Evolutionary conservation across 306 rosid species (phyloP), one percentile per base, ranked within the genome.

Genomic region (Cucumis hystrix): DNA sequence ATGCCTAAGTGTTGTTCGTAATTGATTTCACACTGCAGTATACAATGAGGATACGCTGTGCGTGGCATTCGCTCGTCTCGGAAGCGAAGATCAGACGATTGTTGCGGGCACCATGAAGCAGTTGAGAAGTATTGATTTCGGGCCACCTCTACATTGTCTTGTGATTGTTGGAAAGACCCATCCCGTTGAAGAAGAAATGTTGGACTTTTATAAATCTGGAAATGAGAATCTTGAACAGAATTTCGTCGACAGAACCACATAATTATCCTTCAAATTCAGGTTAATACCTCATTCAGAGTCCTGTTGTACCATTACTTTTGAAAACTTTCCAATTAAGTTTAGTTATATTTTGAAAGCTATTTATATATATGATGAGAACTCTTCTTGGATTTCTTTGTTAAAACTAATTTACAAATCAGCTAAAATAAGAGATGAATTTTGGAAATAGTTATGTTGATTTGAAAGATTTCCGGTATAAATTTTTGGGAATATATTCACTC

Each of bases 171-270:
- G 98, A 83, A 80, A 94, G 59, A 89, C 93, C 77, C 96, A 94
- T 86, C 98, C 98, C 0, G 77, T 94, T 81, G 96, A 95, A 85
- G 95, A 92, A 68, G 98, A 95, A 80, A 90, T 92, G 97, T 82
- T 95, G 43, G 87, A 92, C 47, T 92, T 92, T 69, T 92, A 87
- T 86, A 79, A 85, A 81, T 68, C 78, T 73, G 79, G 76, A 80
- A 80, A 30, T 40, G 85, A 15, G 79, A 71, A 49, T 25, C 76
- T 71, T 16, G 40, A 71, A 47, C 59, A 71, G 56, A 15, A 18
- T 40, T 52, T 43, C n/a, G 37, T 41, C 4, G n/a, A 69, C 75
- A 40, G 18, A 68, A 45, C 75, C 43, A 45, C 57, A 2, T 68
- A 43, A 40, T 40, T 41, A 37, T 43, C 37, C 56, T 41, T 65